Conservation (phyloP, 148 eudicot species). For the Tetragonia tetragonoides region DNA sequence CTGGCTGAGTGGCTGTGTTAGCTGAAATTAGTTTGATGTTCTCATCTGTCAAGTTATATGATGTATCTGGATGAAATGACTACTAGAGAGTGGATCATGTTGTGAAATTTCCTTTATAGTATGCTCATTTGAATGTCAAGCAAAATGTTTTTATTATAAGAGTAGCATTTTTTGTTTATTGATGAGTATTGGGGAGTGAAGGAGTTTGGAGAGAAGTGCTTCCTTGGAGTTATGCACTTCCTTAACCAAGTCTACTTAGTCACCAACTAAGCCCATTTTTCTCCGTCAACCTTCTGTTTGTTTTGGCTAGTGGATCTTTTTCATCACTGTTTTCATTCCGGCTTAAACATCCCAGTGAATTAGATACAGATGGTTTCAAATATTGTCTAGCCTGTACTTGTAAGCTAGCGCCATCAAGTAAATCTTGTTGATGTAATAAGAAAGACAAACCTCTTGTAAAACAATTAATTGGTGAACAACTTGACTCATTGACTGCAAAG, state of each 20-base stretch:
- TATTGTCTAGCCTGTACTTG: background rate
- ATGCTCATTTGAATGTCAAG: too few relatives aligned
- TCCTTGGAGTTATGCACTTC: background rate
- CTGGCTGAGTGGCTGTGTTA: too few relatives aligned
- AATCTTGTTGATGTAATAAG: too few relatives aligned
- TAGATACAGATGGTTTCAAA: background rate
- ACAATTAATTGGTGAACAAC: background rate
- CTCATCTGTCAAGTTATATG: too few relatives aligned
- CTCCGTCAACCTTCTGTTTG: background rate
- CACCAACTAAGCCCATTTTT: background rate
- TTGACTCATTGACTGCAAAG: conserved; percentile 2
- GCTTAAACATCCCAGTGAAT: background rate
- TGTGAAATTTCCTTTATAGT: too few relatives aligned
- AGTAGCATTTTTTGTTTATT: too few relatives aligned
- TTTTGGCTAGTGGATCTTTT: background rate
- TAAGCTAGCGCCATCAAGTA: background rate
- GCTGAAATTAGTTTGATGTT: too few relatives aligned
- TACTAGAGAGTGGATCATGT: too few relatives aligned
- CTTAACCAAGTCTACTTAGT: background rate
- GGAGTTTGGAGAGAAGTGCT: background rate
- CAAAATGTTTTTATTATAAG: too few relatives aligned
- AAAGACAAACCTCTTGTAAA: background rate
- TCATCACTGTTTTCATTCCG: background rate
- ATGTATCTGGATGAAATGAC: too few relatives aligned
- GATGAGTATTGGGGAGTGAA: background rate